These are phyloP conservation scores for Rhizophlyctis rosea DNA, from an alignment of 192 early-diverging fungal genomes.

Conservation along the genomic window DNA sequence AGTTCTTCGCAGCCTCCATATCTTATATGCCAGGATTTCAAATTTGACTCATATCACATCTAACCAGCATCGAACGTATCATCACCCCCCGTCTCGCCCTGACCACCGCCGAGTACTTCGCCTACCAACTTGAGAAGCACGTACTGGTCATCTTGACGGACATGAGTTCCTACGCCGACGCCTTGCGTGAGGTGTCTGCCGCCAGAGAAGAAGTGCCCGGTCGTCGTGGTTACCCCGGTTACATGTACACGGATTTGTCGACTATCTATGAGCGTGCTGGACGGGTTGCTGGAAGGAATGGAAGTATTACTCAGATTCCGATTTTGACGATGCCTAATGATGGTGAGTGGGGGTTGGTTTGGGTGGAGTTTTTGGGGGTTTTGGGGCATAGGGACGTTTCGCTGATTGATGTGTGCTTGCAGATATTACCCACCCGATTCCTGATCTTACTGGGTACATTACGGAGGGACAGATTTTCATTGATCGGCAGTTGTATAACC, in stretches of 20 bases:
- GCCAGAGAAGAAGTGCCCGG: constrained; percentile 99
- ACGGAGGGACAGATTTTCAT: constrained; percentile 99
- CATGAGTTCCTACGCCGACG: constrained; percentile 99
- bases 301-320: constrained; percentile 99
- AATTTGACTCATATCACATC: neutral
- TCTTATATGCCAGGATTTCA: neutral
- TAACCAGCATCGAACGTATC: constrained; percentile 90
- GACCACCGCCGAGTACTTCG: constrained; percentile 99
- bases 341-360: constrained; percentile 47
- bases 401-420: neutral
- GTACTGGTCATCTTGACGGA: constrained; percentile 98
- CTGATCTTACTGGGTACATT: constrained; percentile 99
- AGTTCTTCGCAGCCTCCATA: constrained; percentile 8
- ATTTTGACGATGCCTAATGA: constrained; percentile 99
- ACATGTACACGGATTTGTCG: constrained; percentile 99
- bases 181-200: constrained; percentile 98
- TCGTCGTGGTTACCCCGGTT: constrained; percentile 98
- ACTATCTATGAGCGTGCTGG: constrained; percentile 99
- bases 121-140: constrained; percentile 99
- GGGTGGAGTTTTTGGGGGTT: neutral
- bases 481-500: constrained; percentile 97
- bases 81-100: constrained; percentile 97
- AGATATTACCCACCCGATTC: constrained; percentile 99
- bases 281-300: constrained; percentile 94
- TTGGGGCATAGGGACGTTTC: too few species aligned